Base-by-base conservation (phyloP, 2,329 filamentous ascomycete genomes). In the Hymenoscyphus occultus region DNA sequence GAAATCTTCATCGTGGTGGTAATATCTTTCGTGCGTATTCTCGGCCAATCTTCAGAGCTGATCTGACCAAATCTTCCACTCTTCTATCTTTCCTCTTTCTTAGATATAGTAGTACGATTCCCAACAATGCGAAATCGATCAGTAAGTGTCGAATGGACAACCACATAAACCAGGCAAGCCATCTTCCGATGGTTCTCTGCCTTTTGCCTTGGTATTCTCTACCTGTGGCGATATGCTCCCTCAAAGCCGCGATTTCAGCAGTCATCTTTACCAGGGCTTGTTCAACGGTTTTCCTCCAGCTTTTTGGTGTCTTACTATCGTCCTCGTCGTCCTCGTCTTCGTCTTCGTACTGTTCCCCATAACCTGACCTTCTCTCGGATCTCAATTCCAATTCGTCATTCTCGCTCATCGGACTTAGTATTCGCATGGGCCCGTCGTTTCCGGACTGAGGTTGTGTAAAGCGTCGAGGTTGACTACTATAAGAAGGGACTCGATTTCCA, bases 361-460 rank as follows among this genome's bases (percentile, higher is more conserved):
- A 68, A 14, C 64, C 73, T 74, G 83, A 61, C 70, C 78, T 70
- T 68, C 78, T 74, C 59, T 84, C 81, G 7, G 72, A 84, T 63
- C 84, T 80, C 60, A 81, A 77, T 69, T 88, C 84, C 62, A 85
- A 85, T 73, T 89, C 89, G 72, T 93, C 90, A 56, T 90, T 89
- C 74, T 96, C 91, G 73, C 91, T 95, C 81, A 96, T 92, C 0
- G 93, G 93, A 69, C 88, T 92, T 32, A 97, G 80, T 16, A 96
- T 83, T 72, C 88, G 86, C 79, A 93, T 83, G 2, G 85, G 83
- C 0, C 80, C 80, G 68, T 84, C 80, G 69, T 82, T 80, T 61
- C 84, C 80, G 71, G 79, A 81, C 68, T 77, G 61, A 58, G 81
- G 79, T 71, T 81, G 76, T 71, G 81, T 76, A 70, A 83, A 83